phyloP scores from a whole-genome alignment of 169 alveolate genomes.

The Plasmodium knowlesi region DNA sequence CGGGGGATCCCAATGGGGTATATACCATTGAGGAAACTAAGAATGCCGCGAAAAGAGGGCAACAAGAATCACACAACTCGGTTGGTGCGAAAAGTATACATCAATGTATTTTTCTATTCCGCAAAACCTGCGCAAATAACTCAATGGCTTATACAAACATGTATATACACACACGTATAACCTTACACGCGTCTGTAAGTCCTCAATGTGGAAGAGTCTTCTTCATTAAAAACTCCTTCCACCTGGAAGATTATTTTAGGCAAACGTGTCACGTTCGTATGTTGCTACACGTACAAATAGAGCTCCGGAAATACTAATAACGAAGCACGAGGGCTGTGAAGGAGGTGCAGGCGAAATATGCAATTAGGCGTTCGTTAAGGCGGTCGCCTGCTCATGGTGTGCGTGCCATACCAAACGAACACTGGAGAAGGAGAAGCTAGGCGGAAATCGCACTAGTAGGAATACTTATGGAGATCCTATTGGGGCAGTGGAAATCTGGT shows the following conservation, averaged over 20 bases:
- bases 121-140: neutral
- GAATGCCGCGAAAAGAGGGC: neutral
- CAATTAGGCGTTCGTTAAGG: neutral
- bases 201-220: neutral
- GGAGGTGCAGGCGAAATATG: neutral
- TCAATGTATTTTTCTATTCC: neutral
- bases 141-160: neutral
- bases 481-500: neutral
- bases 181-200: neutral
- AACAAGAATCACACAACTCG: neutral
- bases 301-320: neutral
- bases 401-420: neutral
- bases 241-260: neutral
- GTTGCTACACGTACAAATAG: neutral
- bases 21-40: neutral
- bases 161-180: neutral
- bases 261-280: neutral
- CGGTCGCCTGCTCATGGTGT: neutral
- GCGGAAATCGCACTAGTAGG: neutral
- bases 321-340: neutral
- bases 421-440: neutral
- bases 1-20: neutral
- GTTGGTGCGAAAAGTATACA: neutral
- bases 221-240: neutral
- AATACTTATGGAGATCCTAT: neutral